These are phyloP conservation scores for Emydomyces testavorans DNA, from an alignment of 2,329 filamentous ascomycete genomes.

Conservation along the genomic window DNA sequence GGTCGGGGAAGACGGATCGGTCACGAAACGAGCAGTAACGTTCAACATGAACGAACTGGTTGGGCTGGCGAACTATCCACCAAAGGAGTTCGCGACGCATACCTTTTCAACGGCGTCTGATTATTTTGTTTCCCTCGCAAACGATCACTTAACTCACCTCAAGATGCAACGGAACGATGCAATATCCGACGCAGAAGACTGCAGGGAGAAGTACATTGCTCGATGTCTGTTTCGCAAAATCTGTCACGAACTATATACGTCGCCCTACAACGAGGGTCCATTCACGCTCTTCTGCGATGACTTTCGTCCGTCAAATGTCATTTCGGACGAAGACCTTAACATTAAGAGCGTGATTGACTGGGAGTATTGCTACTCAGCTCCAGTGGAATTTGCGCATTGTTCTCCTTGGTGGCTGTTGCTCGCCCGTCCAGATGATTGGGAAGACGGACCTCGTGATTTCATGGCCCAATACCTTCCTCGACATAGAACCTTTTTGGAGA, in stretches of 20 bases:
- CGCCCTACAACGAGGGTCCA: constrained; percentile 18
- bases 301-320: constrained; percentile 22
- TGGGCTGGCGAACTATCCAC: constrained; percentile 12
- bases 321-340: constrained; percentile 19
- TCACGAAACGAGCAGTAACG: constrained; percentile 11
- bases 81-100: not conserved
- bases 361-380: constrained; percentile 20
- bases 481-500: constrained; percentile 18
- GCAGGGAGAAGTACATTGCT: constrained; percentile 35
- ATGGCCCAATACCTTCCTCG: constrained; percentile 19
- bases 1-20: constrained; percentile 1
- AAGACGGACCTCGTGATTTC: constrained; percentile 19
- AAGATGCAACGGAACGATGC: constrained; percentile 35
- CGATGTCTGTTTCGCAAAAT: constrained; percentile 34
- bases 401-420: constrained; percentile 20
- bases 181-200: constrained; percentile 30
- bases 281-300: constrained; percentile 26
- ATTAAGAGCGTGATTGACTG: constrained; percentile 22
- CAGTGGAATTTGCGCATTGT: constrained; percentile 16
- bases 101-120: constrained; percentile 3
- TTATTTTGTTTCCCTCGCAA: constrained; percentile 12
- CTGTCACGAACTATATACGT: constrained; percentile 15
- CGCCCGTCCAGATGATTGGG: constrained; percentile 15
- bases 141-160: constrained; percentile 21
- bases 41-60: constrained; percentile 16